Base-by-base conservation (phyloP, 306 rosid species). In the Castanospermum australe region DNA sequence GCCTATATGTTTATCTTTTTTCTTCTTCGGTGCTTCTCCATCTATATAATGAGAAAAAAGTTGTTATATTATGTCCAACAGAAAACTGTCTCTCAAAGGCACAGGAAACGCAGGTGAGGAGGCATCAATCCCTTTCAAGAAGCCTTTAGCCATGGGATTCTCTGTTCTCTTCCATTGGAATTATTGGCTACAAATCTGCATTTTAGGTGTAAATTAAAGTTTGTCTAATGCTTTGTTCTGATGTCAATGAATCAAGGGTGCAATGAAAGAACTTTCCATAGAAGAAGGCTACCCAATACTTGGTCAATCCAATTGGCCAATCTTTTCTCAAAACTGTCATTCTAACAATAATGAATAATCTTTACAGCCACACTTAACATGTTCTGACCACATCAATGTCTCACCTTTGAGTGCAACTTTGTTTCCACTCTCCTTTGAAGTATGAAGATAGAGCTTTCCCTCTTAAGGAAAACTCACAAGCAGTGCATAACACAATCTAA, bases 401-500 rank as follows among this genome's bases (percentile, higher is more conserved):
- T 59, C 77, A 68, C 71, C 71, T 32, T 57, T 21, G 57, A 57
- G 20, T 44, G 25, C 32, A 44, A 45, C 13, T 28, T 33, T 15
- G 28, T 56, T 52, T 67, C 82, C 36, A 78, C 41, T 68, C 47
- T 47, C 30, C 57, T 21, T 20, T 3, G n/a, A 41, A 35, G 21
- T 25, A 41, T 1, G 22, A 41, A 38, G 55, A 33, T 25, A 44
- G 3, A 67, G 65, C 33, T 36, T 62, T 76, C 14, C 33, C 22
- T 73, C 21, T 56, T 56, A 5, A 9, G 12, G 56, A 72, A 78
- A 73, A 66, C 44, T 15, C 47, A n/a, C 10, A 59, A 47, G 82
- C 60, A 33, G 61, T 69, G 55, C 61, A 64, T 64, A 73, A 68
- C 71, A 67, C 55, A 81, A 80, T 73, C 84, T 18, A 30, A 39